Conservation (phyloP, 768 basidiomycete genomes). For the Leucocoprinus leucothites region DNA sequence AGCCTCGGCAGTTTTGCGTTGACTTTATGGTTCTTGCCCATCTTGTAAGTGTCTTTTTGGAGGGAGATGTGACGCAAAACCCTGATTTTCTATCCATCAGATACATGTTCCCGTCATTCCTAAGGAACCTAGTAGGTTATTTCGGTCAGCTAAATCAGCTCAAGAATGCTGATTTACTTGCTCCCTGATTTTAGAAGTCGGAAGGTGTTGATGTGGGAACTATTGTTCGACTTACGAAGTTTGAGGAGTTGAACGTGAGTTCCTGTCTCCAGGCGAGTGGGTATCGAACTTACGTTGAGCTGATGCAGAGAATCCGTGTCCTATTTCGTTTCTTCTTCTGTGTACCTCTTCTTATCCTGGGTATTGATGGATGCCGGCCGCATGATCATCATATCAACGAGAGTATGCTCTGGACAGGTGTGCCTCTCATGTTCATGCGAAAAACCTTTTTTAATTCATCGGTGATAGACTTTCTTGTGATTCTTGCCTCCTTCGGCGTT, state of each 20-base stretch:
- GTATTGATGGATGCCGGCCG: slow-evolving; percentile 62
- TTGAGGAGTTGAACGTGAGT: slow-evolving; percentile 79
- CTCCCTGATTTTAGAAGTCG: slow-evolving; percentile 35
- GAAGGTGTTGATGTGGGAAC: slow-evolving; percentile 65
- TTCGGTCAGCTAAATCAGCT: neutral
- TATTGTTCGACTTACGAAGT: slow-evolving; percentile 72
- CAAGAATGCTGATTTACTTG: neutral
- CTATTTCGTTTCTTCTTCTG: slow-evolving; percentile 73
- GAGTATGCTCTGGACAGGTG: slow-evolving; percentile 52
- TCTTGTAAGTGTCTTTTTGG: slow-evolving; percentile 45
- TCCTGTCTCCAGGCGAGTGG: neutral
- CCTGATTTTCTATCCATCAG: slow-evolving; percentile 25
- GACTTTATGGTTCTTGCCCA: slow-evolving; percentile 72
- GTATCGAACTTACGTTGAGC: slow-evolving; percentile 3
- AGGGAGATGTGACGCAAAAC: neutral
- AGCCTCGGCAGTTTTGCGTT: slow-evolving; percentile 65
- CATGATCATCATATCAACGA: slow-evolving; percentile 61
- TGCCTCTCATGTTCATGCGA: neutral
- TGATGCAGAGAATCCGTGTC: slow-evolving; percentile 59
- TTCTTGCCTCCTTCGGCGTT: slow-evolving; percentile 57
- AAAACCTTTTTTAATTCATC: neutral
- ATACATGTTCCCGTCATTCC: slow-evolving; percentile 66
- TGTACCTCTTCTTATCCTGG: slow-evolving; percentile 61
- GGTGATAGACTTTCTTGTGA: slow-evolving; percentile 52
- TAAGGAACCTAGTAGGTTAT: slow-evolving; percentile 48